Percentiles rank a stretch among this genome's conserved stretches.
phyloP scores from a whole-genome alignment of 495 filamentous ascomycete genomes.

The Umbilicaria muhlenbergii region DNA sequence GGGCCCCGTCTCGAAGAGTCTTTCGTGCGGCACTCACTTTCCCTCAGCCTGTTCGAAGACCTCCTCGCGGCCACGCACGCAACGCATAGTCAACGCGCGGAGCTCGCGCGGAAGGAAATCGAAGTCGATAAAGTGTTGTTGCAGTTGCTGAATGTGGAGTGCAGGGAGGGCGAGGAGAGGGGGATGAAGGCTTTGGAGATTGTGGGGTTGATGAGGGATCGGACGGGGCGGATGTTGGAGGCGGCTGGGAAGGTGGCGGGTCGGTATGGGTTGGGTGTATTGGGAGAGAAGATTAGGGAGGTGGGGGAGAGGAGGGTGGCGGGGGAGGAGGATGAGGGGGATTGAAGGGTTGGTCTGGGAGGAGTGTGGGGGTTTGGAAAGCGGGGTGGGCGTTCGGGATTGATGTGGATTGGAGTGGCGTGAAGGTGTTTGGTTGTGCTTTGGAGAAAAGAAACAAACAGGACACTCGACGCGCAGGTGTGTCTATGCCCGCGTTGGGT shows the following conservation, averaged over 20 bases:
- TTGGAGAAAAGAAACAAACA: too few species aligned
- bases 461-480: too few species aligned
- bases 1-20: constrained; percentile 49
- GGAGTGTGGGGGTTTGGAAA: too few species aligned
- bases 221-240: constrained; percentile 69
- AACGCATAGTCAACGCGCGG: constrained; percentile 49
- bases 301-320: constrained; percentile 48
- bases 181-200: constrained; percentile 90
- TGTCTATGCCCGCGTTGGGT: too few species aligned
- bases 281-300: constrained; percentile 78
- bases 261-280: constrained; percentile 55
- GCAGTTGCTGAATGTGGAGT: constrained; percentile 81
- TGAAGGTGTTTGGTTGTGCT: too few species aligned
- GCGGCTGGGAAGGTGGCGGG: constrained; percentile 71
- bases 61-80: constrained; percentile 35
- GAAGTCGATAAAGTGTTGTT: constrained; percentile 78
- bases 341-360: not conserved
- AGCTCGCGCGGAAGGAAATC: constrained; percentile 52
- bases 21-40: constrained; percentile 59
- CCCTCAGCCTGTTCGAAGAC: constrained; percentile 56
- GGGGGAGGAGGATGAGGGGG: constrained; percentile 21
- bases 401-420: too few species aligned
- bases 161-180: constrained; percentile 75
- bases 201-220: constrained; percentile 62
- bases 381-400: too few species aligned